Conservation (phyloP, 1,139 yeast species). For the Geotrichum klebahnii region DNA sequence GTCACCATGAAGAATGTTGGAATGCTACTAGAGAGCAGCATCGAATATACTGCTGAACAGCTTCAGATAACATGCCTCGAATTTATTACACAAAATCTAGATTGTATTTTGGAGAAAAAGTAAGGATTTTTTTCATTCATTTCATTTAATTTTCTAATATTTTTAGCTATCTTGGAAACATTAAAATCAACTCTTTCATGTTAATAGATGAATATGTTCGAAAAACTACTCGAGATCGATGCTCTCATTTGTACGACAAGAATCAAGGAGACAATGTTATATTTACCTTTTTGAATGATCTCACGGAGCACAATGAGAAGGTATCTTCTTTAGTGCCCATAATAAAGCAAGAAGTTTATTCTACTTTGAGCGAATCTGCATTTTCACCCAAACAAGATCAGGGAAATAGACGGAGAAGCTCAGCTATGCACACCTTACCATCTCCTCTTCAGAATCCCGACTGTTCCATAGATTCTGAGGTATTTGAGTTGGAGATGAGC, state of each 20-base stretch:
- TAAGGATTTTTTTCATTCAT: conserved; percentile 16
- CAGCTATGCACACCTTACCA: neutral
- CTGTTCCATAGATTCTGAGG: conserved; percentile 10
- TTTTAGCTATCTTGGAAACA: conserved; percentile 14
- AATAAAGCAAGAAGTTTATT: conserved; percentile 10
- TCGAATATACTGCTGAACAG: conserved; percentile 49
- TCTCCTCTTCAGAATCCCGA: neutral
- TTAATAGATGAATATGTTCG: conserved; percentile 14
- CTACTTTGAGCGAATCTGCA: conserved; percentile 5
- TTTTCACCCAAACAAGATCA: conserved; percentile 5
- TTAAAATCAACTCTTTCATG: conserved; percentile 8
- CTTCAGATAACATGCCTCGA: conserved; percentile 60
- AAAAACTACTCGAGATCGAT: neutral
- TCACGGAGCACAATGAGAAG: conserved; percentile 17
- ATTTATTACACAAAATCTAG: conserved; percentile 66
- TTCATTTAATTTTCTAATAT: neutral
- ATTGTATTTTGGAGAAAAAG: conserved; percentile 55
- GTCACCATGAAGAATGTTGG: conserved; percentile 60
- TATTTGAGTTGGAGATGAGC: conserved; percentile 19
- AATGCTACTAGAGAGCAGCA: conserved; percentile 53
- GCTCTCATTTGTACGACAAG: neutral
- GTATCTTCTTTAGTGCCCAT: conserved; percentile 13
- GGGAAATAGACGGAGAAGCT: conserved; percentile 10
- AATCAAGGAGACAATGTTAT: neutral
- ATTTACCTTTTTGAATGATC: conserved; percentile 15